Percentiles rank a stretch among this genome's conserved stretches.
phyloP scores from a whole-genome alignment of 2,329 filamentous ascomycete genomes.

The Dactylonectria macrodidyma region DNA sequence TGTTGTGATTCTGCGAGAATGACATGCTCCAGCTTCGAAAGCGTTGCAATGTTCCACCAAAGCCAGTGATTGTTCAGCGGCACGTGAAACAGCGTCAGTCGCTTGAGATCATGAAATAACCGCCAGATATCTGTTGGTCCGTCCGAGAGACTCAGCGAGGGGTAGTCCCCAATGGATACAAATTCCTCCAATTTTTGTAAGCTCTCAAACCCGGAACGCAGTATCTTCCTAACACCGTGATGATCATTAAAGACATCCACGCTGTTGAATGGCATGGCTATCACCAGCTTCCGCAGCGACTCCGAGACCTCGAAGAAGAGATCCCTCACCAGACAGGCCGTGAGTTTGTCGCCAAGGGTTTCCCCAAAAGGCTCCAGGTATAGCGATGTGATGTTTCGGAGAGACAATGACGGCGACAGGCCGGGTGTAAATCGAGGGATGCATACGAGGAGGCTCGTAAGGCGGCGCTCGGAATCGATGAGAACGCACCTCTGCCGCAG shows the following conservation, averaged over 20 bases:
- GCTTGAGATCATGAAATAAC: slow-evolving; percentile 59
- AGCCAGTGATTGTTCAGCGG: slow-evolving; percentile 55
- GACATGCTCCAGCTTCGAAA: slow-evolving; percentile 57
- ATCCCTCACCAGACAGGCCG: slow-evolving; percentile 57
- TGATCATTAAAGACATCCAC: slow-evolving; percentile 60
- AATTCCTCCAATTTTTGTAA: slow-evolving; percentile 64
- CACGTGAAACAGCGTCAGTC: slow-evolving; percentile 60
- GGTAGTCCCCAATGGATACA: slow-evolving; percentile 62
- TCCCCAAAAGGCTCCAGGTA: slow-evolving; percentile 58
- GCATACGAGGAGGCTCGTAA: slow-evolving; percentile 53
- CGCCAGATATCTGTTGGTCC: slow-evolving; percentile 59
- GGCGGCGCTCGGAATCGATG: slow-evolving; percentile 57
- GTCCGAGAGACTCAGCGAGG: slow-evolving; percentile 55
- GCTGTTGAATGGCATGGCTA: slow-evolving; percentile 64
- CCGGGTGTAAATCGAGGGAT: slow-evolving; percentile 51
- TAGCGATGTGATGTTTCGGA: slow-evolving; percentile 56
- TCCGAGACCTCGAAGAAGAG: slow-evolving; percentile 58
- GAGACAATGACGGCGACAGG: slow-evolving; percentile 47
- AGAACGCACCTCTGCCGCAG: slow-evolving; percentile 63
- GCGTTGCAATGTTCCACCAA: slow-evolving; percentile 56
- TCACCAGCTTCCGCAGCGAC: slow-evolving; percentile 61
- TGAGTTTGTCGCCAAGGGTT: slow-evolving; percentile 57
- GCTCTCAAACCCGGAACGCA: slow-evolving; percentile 61
- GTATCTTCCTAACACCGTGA: slow-evolving; percentile 55
- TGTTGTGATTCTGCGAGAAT: slow-evolving; percentile 58